Conservation (phyloP, 345 rosid species). For the Arabis hirsuta region DNA sequence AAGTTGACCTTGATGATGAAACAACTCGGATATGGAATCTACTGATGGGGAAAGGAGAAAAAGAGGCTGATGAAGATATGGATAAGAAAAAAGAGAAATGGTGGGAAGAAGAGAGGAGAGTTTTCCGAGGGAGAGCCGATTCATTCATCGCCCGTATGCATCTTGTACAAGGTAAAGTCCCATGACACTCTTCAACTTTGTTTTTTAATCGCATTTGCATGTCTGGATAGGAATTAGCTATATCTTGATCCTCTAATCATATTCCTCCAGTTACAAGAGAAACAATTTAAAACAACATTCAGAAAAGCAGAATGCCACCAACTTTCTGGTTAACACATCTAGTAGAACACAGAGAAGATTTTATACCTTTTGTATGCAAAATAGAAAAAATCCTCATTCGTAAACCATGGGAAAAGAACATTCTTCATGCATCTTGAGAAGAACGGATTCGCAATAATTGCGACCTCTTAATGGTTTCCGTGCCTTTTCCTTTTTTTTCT, state of each 20-base stretch:
- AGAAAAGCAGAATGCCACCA: conserved; percentile 23
- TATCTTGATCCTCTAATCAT: too few species aligned
- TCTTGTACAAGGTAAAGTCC: conserved; percentile 81
- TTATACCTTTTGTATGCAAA: conserved; percentile 1
- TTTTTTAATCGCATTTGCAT: conserved; percentile 12
- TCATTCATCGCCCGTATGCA: conserved; percentile 96
- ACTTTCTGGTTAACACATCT: conserved; percentile 12
- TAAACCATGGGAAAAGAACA: conserved; percentile 6
- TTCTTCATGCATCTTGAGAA: conserved; percentile 11
- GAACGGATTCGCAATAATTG: conserved; percentile 8
- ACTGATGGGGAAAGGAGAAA: conserved; percentile 75
- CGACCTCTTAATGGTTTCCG: neutral
- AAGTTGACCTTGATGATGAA: conserved; percentile 89
- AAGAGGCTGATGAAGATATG: conserved; percentile 51
- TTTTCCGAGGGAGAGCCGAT: conserved; percentile 76
- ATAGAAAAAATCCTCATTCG: neutral
- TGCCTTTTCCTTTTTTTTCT: neutral
- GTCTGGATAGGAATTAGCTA: conserved; percentile 13
- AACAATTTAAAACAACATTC: neutral
- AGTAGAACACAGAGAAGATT: neutral
- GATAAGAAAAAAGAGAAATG: conserved; percentile 63
- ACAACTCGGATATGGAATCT: conserved; percentile 87
- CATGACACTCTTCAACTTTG: conserved; percentile 7
- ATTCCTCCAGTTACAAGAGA: neutral
- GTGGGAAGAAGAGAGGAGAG: conserved; percentile 89